phyloP scores from a whole-genome alignment of 257 asterid species.

The Datura wrightii region DNA sequence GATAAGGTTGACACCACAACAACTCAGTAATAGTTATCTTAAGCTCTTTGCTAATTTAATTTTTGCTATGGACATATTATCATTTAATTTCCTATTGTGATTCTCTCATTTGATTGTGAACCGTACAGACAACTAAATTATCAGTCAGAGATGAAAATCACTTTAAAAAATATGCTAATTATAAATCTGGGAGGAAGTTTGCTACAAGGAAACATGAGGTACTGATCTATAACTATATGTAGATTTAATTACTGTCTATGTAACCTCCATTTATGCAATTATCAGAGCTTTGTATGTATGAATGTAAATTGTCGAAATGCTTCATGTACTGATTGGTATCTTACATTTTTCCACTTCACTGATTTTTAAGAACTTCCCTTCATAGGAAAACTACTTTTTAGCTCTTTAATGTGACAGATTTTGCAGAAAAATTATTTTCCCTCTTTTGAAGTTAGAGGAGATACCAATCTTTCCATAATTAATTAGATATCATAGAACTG shows the following conservation, averaged over 20 bases:
- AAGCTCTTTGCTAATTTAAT: neutral
- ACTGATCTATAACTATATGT: constrained; percentile 11
- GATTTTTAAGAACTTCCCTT: neutral
- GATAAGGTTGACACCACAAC: constrained; percentile 29
- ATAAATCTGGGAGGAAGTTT: constrained; percentile 36
- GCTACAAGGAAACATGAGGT: constrained; percentile 48
- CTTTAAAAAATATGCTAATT: neutral
- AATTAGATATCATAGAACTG: neutral
- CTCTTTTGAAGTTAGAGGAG: constrained; percentile 14
- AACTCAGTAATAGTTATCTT: neutral
- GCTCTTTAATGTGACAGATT: neutral
- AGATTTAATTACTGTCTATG: neutral
- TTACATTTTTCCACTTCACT: neutral
- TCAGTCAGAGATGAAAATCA: too few relatives aligned
- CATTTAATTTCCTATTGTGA: too few relatives aligned
- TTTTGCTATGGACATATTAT: neutral
- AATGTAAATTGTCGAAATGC: neutral
- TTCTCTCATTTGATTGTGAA: too few relatives aligned
- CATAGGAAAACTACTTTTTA: neutral
- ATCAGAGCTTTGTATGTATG: neutral
- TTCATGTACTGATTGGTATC: neutral
- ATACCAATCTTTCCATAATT: neutral
- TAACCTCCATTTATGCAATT: neutral
- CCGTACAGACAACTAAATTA: too few relatives aligned
- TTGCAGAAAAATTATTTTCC: neutral